Evolutionary conservation across 2,329 filamentous ascomycete species (phyloP).

Genomic region (Ceratocystis diversiconidia): DNA sequence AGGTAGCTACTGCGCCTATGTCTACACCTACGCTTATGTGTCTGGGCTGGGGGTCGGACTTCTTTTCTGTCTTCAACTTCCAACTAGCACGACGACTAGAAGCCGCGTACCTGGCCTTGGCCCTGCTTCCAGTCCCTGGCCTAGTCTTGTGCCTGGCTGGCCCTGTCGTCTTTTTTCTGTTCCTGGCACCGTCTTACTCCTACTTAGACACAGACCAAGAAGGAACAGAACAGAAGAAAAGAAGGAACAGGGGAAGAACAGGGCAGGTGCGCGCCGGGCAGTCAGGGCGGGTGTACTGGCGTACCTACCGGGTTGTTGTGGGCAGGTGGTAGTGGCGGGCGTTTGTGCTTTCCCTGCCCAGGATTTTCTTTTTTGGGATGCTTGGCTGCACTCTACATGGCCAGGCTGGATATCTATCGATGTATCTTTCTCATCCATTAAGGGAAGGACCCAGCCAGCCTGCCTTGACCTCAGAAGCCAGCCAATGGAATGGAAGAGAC

Average conservation of each 20-base stretch:
- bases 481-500: no score
- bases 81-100: neutral
- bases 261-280: neutral
- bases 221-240: neutral
- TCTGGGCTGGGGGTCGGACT: neutral
- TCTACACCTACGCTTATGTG: neutral
- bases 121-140: neutral
- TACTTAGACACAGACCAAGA: neutral
- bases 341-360: neutral
- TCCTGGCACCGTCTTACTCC: neutral
- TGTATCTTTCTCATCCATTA: no score
- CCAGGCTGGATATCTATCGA: neutral
- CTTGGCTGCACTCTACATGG: neutral
- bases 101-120: conserved; percentile 2
- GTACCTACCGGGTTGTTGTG: neutral
- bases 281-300: neutral
- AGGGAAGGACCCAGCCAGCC: no score
- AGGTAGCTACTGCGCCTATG: neutral
- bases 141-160: conserved; percentile 2
- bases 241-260: conserved; percentile 1
- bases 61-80: neutral
- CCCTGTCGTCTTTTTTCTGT: neutral
- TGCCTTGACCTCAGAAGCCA: no score
- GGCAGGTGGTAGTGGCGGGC: neutral
- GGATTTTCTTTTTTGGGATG: neutral